Percentiles rank a stretch among this genome's conserved stretches.
These are phyloP conservation scores for Phalaenopsis hybrid DNA, from an alignment of 116 monocot species.

Conservation along the genomic window DNA sequence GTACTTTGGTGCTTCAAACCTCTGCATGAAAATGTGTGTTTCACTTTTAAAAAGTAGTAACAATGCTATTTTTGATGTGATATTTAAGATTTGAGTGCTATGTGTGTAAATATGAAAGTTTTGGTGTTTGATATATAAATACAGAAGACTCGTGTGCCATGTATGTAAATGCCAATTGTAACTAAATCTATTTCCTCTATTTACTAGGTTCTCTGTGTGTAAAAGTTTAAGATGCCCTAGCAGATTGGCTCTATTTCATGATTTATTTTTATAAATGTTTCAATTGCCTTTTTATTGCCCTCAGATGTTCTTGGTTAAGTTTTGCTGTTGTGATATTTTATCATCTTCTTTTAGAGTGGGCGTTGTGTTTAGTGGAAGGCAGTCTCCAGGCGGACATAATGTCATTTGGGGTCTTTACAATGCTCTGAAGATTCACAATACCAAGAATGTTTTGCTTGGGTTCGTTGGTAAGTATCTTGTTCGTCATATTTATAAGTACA, in stretches of 20 bases:
- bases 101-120: too few species aligned
- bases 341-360: constrained; percentile 45
- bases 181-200: neutral
- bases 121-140: too few species aligned
- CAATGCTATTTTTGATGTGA: too few species aligned
- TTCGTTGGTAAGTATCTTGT: constrained; percentile 44
- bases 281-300: neutral
- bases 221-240: neutral
- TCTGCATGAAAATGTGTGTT: too few species aligned
- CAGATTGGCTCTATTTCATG: neutral
- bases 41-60: too few species aligned
- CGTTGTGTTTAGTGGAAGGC: constrained; percentile 68
- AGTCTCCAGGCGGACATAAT: constrained; percentile 79
- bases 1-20: too few species aligned
- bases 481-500: neutral
- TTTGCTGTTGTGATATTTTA: neutral
- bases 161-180: neutral
- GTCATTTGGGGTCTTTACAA: constrained; percentile 60
- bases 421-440: constrained; percentile 56
- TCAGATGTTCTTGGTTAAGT: neutral
- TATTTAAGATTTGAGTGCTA: too few species aligned
- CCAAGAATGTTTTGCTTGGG: constrained; percentile 51
- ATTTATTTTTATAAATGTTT: neutral
- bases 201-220: neutral
- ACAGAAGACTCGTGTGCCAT: too few species aligned